A percentile compares a stretch with the other conserved stretches of the same genome.
These are phyloP conservation scores for Arctium lappa DNA, from an alignment of 129 eudicot genomes.

Conservation along the genomic window DNA sequence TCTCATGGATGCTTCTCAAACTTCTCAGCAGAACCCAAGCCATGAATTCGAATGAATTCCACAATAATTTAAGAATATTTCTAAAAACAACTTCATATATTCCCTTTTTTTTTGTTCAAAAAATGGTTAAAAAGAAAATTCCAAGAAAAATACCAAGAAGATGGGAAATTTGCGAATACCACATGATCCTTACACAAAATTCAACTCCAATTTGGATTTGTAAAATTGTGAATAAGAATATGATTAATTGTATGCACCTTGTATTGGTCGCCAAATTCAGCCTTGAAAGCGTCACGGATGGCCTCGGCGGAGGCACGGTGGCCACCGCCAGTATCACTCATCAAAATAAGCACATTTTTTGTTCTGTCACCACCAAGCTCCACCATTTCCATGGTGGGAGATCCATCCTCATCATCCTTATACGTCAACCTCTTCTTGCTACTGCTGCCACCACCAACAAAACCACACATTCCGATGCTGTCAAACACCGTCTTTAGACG, in stretches of 20 bases:
- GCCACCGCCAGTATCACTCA: conserved; percentile 99
- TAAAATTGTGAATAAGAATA: not conserved
- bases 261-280: conserved; percentile 85
- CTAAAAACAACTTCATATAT: not conserved
- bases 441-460: conserved; percentile 23
- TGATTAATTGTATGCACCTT: conserved; percentile 32
- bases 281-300: conserved; percentile 79
- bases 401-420: conserved; percentile 37
- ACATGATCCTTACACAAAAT: no score
- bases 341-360: conserved; percentile 77
- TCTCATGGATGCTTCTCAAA: no score
- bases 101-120: not conserved
- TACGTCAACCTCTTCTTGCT: conserved; percentile 36
- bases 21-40: no score
- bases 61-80: not conserved
- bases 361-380: conserved; percentile 89
- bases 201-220: no score
- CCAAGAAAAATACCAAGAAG: not conserved
- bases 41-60: not conserved
- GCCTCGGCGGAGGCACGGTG: conserved; percentile 98
- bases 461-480: conserved; percentile 67
- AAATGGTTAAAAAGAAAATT: not conserved
- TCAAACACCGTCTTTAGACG: conserved; percentile 59
- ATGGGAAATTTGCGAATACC: not conserved
- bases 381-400: conserved; percentile 69